Evolutionary conservation across 306 rosid species (phyloP).

Genomic region (Corylus americana): DNA sequence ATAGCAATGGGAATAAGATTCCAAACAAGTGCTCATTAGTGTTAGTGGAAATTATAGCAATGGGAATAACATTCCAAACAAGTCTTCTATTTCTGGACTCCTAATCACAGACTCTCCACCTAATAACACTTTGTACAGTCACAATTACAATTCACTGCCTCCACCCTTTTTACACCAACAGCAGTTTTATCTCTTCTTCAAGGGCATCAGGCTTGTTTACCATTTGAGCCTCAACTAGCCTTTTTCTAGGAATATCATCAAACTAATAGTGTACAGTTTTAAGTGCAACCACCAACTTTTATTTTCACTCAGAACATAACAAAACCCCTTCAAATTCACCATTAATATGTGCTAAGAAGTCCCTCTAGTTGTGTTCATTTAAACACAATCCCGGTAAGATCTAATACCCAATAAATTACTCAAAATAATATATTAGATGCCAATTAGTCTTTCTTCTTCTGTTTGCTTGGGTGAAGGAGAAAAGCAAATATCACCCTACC

Average conservation of each 20-base stretch:
- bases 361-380: neutral
- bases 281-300: no score
- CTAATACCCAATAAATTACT: neutral
- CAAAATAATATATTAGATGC: neutral
- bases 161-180: no score
- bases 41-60: neutral
- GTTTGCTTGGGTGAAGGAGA: neutral
- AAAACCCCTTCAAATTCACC: neutral
- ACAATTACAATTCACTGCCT: no score
- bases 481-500: constrained; percentile 38
- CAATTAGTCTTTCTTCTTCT: neutral
- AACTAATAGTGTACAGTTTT: no score
- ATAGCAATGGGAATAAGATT: no score
- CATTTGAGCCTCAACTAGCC: no score
- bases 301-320: neutral
- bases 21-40: neutral
- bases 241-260: no score
- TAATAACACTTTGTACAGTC: no score
- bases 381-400: neutral
- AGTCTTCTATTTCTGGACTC: no score
- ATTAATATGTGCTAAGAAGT: neutral
- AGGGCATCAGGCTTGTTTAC: no score
- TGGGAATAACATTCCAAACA: neutral
- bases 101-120: no score
- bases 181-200: no score